Evolutionary conservation across 75 land plant species (phyloP).

Genomic region (Picea sitchensis): DNA sequence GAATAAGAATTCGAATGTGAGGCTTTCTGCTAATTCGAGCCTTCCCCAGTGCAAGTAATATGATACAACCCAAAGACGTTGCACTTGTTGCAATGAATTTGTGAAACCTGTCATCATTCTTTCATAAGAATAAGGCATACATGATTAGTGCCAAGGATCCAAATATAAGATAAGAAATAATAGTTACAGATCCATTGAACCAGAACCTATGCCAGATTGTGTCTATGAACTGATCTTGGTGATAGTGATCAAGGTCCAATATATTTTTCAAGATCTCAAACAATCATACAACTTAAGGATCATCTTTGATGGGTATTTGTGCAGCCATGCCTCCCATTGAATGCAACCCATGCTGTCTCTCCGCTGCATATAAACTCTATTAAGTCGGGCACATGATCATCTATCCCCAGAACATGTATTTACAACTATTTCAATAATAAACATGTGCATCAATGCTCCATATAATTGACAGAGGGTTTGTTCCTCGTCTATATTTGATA

Average conservation of each 20-base stretch:
- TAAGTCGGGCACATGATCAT: too few species aligned
- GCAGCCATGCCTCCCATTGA: too few species aligned
- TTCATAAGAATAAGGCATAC: constrained; percentile 69
- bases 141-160: constrained; percentile 64
- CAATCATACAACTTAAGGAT: too few species aligned
- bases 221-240: constrained; percentile 35
- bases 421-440: too few species aligned
- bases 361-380: too few species aligned
- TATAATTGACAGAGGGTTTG: too few species aligned
- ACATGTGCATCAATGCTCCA: too few species aligned
- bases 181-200: constrained; percentile 50
- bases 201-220: constrained; percentile 49
- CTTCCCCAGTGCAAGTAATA: constrained; percentile 56
- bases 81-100: constrained; percentile 58
- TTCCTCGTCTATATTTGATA: too few species aligned
- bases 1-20: constrained; percentile 31
- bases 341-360: too few species aligned
- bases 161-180: constrained; percentile 67
- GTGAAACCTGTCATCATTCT: constrained; percentile 51
- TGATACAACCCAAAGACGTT: constrained; percentile 44
- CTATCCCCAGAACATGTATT: too few species aligned
- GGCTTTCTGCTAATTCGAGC: constrained; percentile 35
- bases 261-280: too few species aligned
- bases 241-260: constrained; percentile 18
- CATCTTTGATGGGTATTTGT: too few species aligned